Percentiles rank a stretch among this genome's conserved stretches.
These are phyloP conservation scores for Rhynchosporium graminicola DNA, from an alignment of 2,329 filamentous ascomycete genomes.

Conservation along the genomic window DNA sequence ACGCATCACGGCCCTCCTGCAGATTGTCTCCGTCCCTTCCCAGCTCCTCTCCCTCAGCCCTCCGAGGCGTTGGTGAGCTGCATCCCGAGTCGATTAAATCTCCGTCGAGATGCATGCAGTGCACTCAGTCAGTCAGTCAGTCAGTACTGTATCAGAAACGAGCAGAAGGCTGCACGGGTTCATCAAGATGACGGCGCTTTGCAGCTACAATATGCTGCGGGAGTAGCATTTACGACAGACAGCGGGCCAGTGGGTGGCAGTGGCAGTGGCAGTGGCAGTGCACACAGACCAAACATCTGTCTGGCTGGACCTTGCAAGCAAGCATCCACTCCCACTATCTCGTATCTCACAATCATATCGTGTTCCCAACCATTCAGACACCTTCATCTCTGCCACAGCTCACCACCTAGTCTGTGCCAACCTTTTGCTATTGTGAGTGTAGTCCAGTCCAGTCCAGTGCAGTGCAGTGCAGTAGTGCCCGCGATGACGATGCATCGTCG, in stretches of 20 bases:
- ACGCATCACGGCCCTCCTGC: conserved; percentile 11
- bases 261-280: conserved; percentile 12
- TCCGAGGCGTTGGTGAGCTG: conserved; percentile 11
- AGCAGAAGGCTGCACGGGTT: conserved; percentile 13
- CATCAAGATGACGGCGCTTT: conserved; percentile 22
- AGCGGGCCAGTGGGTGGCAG: conserved; percentile 12
- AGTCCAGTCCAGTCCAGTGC: no score
- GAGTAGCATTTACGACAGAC: conserved; percentile 15
- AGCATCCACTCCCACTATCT: neutral
- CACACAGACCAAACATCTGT: conserved; percentile 5
- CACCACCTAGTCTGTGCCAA: neutral
- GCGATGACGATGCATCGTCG: conserved; percentile 5
- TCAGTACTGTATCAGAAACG: neutral
- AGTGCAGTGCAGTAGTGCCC: conserved; percentile 12
- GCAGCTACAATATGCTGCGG: neutral
- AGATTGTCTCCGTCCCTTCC: neutral
- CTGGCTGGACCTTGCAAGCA: neutral
- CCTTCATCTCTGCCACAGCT: neutral
- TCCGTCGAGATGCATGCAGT: neutral
- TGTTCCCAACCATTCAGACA: neutral
- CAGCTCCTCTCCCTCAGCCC: conserved; percentile 8
- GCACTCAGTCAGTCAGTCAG: no score
- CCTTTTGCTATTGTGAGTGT: no score
- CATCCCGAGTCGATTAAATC: neutral
- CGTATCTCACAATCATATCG: neutral